phyloP scores from a whole-genome alignment of 805 yeast species.

The Lipomyces yamadae region DNA sequence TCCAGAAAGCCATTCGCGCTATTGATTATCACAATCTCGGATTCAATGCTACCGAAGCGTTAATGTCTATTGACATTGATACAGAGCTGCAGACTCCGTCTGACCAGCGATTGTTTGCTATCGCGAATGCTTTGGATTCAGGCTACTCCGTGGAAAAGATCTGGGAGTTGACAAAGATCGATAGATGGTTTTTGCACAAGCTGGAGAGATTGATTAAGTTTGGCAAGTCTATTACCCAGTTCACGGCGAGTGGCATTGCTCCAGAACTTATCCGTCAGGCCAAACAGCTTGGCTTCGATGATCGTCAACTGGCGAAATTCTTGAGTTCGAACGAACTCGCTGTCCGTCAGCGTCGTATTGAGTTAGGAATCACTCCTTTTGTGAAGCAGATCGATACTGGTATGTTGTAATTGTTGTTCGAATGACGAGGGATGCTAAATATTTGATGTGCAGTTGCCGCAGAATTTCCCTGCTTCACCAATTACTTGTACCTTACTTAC shows the following conservation, averaged over 20 bases:
- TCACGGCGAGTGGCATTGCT: slow-evolving; percentile 58
- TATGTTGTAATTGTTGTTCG: not conserved
- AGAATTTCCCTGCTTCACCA: slow-evolving; percentile 96
- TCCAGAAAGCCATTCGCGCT: slow-evolving; percentile 95
- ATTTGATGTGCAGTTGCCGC: slow-evolving; percentile 66
- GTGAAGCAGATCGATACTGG: slow-evolving; percentile 96
- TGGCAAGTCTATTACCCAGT: slow-evolving; percentile 53
- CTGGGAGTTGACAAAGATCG: slow-evolving; percentile 89
- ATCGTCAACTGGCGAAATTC: slow-evolving; percentile 91
- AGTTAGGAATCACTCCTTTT: slow-evolving; percentile 83
- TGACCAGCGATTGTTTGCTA: slow-evolving; percentile 95
- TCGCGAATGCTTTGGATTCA: slow-evolving; percentile 88
- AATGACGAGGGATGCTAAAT: not conserved
- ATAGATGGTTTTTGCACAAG: slow-evolving; percentile 94
- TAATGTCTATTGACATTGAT: slow-evolving; percentile 91
- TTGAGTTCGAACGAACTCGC: slow-evolving; percentile 90
- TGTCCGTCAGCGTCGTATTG: slow-evolving; percentile 84
- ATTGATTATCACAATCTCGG: slow-evolving; percentile 96
- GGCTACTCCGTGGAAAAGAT: slow-evolving; percentile 92
- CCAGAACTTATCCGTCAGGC: slow-evolving; percentile 72
- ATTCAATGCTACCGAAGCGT: slow-evolving; percentile 77
- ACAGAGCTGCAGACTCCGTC: slow-evolving; percentile 93
- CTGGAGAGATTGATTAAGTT: slow-evolving; percentile 74
- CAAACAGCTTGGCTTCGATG: slow-evolving; percentile 95
- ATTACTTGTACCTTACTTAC: slow-evolving; percentile 92